Evolutionary conservation across 805 yeast species (phyloP), one percentile per base, ranked within the genome.

Genomic region (Grigorovia jiainica): DNA sequence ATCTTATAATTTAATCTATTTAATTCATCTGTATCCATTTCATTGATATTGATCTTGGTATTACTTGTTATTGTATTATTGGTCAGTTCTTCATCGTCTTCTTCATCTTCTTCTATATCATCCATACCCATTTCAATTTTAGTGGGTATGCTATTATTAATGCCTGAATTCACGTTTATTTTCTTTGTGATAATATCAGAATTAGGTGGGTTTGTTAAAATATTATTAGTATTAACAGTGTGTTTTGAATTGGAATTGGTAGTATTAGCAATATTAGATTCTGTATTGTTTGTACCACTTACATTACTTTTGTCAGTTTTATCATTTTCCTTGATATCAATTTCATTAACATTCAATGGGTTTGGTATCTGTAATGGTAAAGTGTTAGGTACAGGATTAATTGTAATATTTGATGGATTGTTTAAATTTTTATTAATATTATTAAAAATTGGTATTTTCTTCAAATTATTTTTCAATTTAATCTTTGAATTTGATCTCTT

Each of bases 1-100:
- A 60, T 38, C 10, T 57, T 57, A 38, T 58, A 60, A 34, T 55
- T 44, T n/a, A 48, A 34, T 23, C 44, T 48, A 25, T 31, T 31
- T 7, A 30, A 25, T 6, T 15, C 18, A 33, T 40, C 36, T 10
- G 25, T 9, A 25, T 31, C 24, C 4, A 9, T 6, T 7, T 24
- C 38, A n/a, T 20, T 24, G 2, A 7, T 15, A 20, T 16, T 34
- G 7, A 18, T 9, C n/a, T 34, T 34, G 5, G 20, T 21, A n/a
- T 24, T 20, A 20, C 38, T 24, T 16, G 18, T 15, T 3, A 19
- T 8, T 17, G 16, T 24, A 9, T 17, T 24, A n/a, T 24, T 36
- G 10, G 31, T 15, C 23, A 25, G 11, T 10, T 19, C 19, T 9
- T 33, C 24, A 7, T n/a, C n/a, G n/a, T n/a, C n/a, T n/a, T n/a